Evolutionary conservation across 768 basidiomycete genomes (phyloP), one percentile per base, ranked within the genome.

Genomic region (Baorangia bicolor): DNA sequence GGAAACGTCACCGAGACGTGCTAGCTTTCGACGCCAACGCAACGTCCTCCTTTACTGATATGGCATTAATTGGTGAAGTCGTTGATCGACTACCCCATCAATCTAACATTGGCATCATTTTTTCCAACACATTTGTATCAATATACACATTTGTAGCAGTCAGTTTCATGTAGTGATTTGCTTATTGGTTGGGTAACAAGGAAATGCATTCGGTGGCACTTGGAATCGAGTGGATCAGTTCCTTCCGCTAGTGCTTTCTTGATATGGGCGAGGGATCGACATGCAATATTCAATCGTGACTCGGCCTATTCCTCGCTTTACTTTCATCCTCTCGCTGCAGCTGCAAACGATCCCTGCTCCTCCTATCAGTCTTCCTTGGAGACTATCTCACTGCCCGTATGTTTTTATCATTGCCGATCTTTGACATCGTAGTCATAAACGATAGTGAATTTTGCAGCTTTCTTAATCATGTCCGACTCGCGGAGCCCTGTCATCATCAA

Each of bases 401-500:
- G 64, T 55, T 8, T 40, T 33, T 38, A 16, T 28, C 23, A 23
- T 28, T 16, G 0, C 21, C 10, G 13, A 35, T 30, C 21, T n/a
- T 23, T 14, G n/a, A 8, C 11, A 27, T 35, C n/a, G 20, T 34
- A 18, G 9, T 37, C 33, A 49, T 20, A 33, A n/a, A 46, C 18
- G 5, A 20, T 0, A 12, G 14, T 16, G 21, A 47, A 33, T n/a
- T 27, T 49, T 35, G 20, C 53, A 67, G 56, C 41, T 23, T 30
- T n/a, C 33, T 33, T 46, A 39, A 55, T 41, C 57, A 71, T 73
- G 71, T 43, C 64, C 27, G 40, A 43, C 39, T 25, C 50, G 57
- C 60, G 62, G 48, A 51, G 39, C n/a, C 47, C 64, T 12, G 82
- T 94, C 74, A 79, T 77, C 35, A 92, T 99, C 72, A 83, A 80